Base-by-base conservation (phyloP, 306 rosid species). In the Crotalaria pallida region DNA sequence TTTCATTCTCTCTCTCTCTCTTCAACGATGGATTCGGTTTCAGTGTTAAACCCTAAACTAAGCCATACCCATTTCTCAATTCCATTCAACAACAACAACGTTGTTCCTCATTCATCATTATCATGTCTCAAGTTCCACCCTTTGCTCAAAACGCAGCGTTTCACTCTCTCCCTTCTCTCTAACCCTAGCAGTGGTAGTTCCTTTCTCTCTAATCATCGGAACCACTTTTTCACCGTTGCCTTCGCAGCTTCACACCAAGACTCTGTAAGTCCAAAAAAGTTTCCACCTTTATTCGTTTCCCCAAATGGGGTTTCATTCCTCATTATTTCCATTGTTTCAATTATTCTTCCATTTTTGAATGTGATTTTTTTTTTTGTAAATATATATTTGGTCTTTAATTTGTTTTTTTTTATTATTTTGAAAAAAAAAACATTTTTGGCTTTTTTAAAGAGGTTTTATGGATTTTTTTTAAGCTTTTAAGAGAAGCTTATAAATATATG, bases 201-300 rank as follows among this genome's bases (percentile, higher is more conserved):
- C 63, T 23, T 40, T 36, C 68, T 77, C 2, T 2, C 85, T 47
- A 82, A 49, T 51, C 83, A 78, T 0, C 60, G 74, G 84, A 51
- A 11, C 45, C 85, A 81, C 1, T 67, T n/a, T n/a, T n/a, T 81
- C 2, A 48, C 84, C 13, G 60, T 83, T 24, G 76, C 83, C 41
- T 79, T 75, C 22, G 70, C 96, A 0, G 85, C 92, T 50, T 49
- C 96, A 1, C 89, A 50, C 8, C 89, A 84, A 49, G 97, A 87
- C 8, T 78, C 96, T 77, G 99, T 95, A 73, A 72, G 86, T 49
- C 15, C 18, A 29, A 13, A 29, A 13, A 33, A 55, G 3, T 0
- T 52, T 31, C 60, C 3, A 22, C 2, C 53, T 75, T 57, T 58
- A 0, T 45, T 65, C 3, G 9, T 55, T 65, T 65, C 29, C 23